These are phyloP conservation scores for Dictyostelium gargantuum DNA, from an alignment of 208 protist species.

Conservation along the genomic window DNA sequence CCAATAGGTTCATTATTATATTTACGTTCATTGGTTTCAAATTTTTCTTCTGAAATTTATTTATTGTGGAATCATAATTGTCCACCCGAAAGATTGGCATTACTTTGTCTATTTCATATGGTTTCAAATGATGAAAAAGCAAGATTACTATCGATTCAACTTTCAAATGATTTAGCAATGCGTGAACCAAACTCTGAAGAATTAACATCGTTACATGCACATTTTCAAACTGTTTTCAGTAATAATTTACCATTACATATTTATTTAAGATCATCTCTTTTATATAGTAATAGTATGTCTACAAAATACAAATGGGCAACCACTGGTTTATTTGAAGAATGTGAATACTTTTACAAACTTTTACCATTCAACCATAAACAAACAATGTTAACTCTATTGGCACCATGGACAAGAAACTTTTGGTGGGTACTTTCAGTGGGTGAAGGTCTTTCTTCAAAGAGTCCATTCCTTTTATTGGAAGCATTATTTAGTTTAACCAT, in stretches of 20 bases:
- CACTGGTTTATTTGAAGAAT: conserved; percentile 18
- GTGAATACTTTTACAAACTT: not conserved
- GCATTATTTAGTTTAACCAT: conserved; percentile 14
- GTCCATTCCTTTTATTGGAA: not conserved
- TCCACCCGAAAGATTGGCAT: conserved; percentile 12
- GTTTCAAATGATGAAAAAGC: conserved; percentile 16
- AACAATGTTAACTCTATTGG: not conserved
- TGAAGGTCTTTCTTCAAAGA: not conserved
- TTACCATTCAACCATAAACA: not conserved
- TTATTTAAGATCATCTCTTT: not conserved
- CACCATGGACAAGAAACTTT: conserved; percentile 49
- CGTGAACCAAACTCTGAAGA: not conserved
- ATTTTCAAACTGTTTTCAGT: not conserved
- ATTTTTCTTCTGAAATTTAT: conserved; percentile 1
- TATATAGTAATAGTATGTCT: conserved; percentile 24
- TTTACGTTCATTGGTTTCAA: not conserved
- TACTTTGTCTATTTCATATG: conserved; percentile 37
- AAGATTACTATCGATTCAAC: not conserved
- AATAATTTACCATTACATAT: not conserved
- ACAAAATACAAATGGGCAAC: conserved; percentile 21
- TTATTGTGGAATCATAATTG: conserved; percentile 17
- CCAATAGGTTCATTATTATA: conserved; percentile 2
- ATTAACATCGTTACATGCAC: not conserved
- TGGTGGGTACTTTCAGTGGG: not conserved
- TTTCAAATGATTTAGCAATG: conserved; percentile 2